These are phyloP conservation scores for Diplodia corticola DNA, from an alignment of 2,329 filamentous ascomycete species.

Conservation along the genomic window DNA sequence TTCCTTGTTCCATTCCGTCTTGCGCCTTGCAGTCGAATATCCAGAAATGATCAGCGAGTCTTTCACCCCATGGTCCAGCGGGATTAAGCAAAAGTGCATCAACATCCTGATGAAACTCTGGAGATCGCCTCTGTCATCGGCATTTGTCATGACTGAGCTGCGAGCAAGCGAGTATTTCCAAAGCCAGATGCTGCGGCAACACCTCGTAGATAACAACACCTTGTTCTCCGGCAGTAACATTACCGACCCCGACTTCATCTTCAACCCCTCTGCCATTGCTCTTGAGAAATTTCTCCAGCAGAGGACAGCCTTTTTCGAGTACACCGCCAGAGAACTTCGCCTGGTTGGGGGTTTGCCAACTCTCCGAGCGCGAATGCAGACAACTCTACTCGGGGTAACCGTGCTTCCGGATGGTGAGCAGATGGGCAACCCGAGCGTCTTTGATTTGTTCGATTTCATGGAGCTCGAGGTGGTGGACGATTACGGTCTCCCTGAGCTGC, in stretches of 20 bases:
- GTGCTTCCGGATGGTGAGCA: slow-evolving; percentile 65
- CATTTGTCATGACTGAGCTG: slow-evolving; percentile 75
- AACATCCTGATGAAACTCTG: slow-evolving; percentile 77
- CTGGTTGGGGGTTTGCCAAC: slow-evolving; percentile 67
- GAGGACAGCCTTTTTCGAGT: slow-evolving; percentile 78
- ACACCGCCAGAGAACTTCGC: slow-evolving; percentile 81
- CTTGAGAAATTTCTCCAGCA: slow-evolving; percentile 76
- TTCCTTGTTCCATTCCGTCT: slow-evolving; percentile 81
- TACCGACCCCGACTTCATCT: slow-evolving; percentile 64
- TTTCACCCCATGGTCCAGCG: slow-evolving; percentile 44
- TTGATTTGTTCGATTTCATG: slow-evolving; percentile 92
- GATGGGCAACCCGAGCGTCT: slow-evolving; percentile 71
- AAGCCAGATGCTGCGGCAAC: slow-evolving; percentile 69
- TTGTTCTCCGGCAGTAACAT: slow-evolving; percentile 72
- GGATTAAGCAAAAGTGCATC: slow-evolving; percentile 47
- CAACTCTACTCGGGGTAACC: slow-evolving; percentile 74
- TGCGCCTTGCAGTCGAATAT: slow-evolving; percentile 69
- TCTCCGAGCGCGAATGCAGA: slow-evolving; percentile 49
- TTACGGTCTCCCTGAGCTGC: slow-evolving; percentile 54
- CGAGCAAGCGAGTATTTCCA: slow-evolving; percentile 79
- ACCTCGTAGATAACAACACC: slow-evolving; percentile 67
- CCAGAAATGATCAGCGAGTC: slow-evolving; percentile 52
- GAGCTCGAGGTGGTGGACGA: slow-evolving; percentile 58
- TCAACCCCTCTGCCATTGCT: slow-evolving; percentile 65
- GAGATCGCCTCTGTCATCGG: slow-evolving; percentile 75